These are phyloP conservation scores for Cordia subcordata DNA, from an alignment of 257 asterid genomes.

Conservation along the genomic window DNA sequence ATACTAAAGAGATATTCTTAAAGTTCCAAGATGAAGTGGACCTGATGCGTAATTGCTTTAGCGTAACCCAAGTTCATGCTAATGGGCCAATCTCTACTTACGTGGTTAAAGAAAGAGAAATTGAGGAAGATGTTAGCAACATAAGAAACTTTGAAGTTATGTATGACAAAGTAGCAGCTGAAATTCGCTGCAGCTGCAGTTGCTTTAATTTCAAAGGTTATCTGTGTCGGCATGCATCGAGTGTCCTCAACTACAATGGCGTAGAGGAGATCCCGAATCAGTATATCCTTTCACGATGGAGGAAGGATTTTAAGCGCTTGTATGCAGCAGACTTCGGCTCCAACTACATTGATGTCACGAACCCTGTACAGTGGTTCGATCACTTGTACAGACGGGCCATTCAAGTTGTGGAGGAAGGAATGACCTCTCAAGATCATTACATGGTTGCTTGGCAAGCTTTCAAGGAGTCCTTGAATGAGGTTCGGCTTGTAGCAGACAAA, in stretches of 20 bases:
- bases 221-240: constrained; percentile 32
- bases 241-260: constrained; percentile 22
- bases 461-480: constrained; percentile 32
- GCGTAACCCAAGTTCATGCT: constrained; percentile 23
- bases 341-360: constrained; percentile 18
- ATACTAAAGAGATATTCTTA: constrained; percentile 29
- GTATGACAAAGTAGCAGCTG: constrained; percentile 23
- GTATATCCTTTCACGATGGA: constrained; percentile 31
- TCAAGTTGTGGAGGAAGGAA: constrained; percentile 37
- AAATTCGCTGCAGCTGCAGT: constrained; percentile 32
- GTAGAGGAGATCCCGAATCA: constrained; percentile 32
- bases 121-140: constrained; percentile 9
- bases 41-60: constrained; percentile 23
- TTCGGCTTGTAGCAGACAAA: constrained; percentile 32
- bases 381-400: constrained; percentile 33
- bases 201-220: constrained; percentile 36
- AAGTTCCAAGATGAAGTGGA: constrained; percentile 25
- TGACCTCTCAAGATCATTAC: constrained; percentile 28
- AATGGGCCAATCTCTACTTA: constrained; percentile 26
- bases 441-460: constrained; percentile 36
- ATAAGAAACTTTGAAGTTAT: constrained; percentile 23
- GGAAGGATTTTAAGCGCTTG: constrained; percentile 32
- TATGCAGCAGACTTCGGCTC: constrained; percentile 27
- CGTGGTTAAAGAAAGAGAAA: constrained; percentile 24
- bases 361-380: constrained; percentile 32